Base-by-base conservation (phyloP, 2,329 filamentous ascomycete species). In the Botrytis galanthina region DNA sequence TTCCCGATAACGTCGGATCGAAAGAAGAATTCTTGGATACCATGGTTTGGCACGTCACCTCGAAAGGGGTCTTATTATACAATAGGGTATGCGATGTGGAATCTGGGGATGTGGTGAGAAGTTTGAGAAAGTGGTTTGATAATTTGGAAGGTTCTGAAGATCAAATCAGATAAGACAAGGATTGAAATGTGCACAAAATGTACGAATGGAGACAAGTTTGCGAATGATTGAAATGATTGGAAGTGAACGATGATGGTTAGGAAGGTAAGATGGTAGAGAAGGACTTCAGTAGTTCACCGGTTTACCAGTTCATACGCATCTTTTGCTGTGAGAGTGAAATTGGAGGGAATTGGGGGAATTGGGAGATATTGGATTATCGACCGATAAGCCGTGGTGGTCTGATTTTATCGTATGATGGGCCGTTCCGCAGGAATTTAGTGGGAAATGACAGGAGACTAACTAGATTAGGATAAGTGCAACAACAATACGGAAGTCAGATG, bases 1-100 rank as follows among this genome's bases (percentile, higher is more conserved):
- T 77, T 42, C 76, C 78, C 73, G 77, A 77, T 48, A 79, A 74
- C 48, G 78, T 75, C n/a, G 77, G 74, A 71, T 80, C 77, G 71
- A 79, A 75, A 12, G 76, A 29, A 26, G 63, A 71, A 66, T 73
- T 72, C 68, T 74, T 74, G 26, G 77, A 76, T 48, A 72, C 74
- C 77, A 79, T 79, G 46, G 59, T 73, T 59, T 59, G 61, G 54
- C 54, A 68, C 61, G 71, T 59, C 68, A 68, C 54, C 39, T 59
- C 5, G 35, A 26, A 35, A 57, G 46, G 46, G 16, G n/a, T 32
- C 39, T 54, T 54, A 64, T 64, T n/a, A 29, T 29, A 54, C 16
- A 16, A 14, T 6, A 20, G 32, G 46, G 39, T 67, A 67, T 67
- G 63, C 26, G 12, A 51, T 67, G 63, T 46, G 29, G 16, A 37